Percentiles rank a stretch among this genome's conserved stretches.
phyloP scores from a whole-genome alignment of 2,329 filamentous ascomycete genomes.

The Aspergillus jensenii region DNA sequence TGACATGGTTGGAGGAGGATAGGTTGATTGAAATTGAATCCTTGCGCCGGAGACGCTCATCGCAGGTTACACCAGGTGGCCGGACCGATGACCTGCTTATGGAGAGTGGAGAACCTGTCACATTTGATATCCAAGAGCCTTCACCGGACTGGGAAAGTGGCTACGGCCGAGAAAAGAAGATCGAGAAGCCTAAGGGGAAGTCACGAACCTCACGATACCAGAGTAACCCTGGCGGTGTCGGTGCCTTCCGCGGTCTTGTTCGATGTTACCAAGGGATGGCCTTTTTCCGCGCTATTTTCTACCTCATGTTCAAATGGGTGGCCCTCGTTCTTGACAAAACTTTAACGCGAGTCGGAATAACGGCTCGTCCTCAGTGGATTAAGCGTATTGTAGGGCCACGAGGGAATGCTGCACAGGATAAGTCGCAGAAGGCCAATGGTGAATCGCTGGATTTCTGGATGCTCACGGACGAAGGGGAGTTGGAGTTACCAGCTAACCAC shows the following conservation, averaged over 20 bases:
- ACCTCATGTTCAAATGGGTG: slow-evolving; percentile 60
- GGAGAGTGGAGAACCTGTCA: slow-evolving; percentile 32
- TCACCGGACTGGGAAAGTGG: slow-evolving; percentile 45
- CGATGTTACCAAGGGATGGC: slow-evolving; percentile 72
- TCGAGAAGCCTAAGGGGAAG: slow-evolving; percentile 39
- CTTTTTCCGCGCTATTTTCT: slow-evolving; percentile 73
- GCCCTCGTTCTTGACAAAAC: slow-evolving; percentile 56
- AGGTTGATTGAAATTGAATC: slow-evolving; percentile 72
- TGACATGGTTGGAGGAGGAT: slow-evolving; percentile 92
- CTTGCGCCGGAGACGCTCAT: slow-evolving; percentile 33
- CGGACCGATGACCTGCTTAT: slow-evolving; percentile 23
- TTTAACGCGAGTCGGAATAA: slow-evolving; percentile 61
- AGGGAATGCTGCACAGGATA: slow-evolving; percentile 18
- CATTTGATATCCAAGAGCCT: slow-evolving; percentile 36
- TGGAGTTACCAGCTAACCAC: slow-evolving; percentile 59
- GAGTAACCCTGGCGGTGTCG: slow-evolving; percentile 62
- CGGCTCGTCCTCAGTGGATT: slow-evolving; percentile 64
- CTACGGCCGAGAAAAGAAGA: slow-evolving; percentile 46
- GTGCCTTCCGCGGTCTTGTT: slow-evolving; percentile 73
- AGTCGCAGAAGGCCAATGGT: slow-evolving; percentile 12
- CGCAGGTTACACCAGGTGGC: slow-evolving; percentile 16
- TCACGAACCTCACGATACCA: slow-evolving; percentile 37
- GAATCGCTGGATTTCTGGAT: slow-evolving; percentile 55
- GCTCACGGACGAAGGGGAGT: slow-evolving; percentile 52
- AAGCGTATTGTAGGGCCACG: slow-evolving; percentile 34